Percentiles rank a stretch among this genome's conserved stretches.
phyloP scores from a whole-genome alignment of 176 grass and related monocot species.

The Alloteropsis semialata region DNA sequence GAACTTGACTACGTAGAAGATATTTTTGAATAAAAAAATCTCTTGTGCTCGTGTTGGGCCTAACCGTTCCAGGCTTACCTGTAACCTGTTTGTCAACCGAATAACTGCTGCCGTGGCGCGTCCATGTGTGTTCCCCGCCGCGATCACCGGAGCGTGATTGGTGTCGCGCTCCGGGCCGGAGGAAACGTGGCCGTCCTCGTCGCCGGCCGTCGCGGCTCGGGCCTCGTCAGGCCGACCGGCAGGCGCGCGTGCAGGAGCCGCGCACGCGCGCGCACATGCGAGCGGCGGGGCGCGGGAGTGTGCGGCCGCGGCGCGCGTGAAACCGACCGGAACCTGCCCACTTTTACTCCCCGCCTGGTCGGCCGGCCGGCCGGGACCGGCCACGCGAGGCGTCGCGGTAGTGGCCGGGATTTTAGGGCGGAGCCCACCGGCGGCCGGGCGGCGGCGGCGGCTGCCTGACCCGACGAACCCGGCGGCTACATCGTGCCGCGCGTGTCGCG shows the following conservation, averaged over 20 bases:
- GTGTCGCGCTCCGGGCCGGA: rapidly evolving
- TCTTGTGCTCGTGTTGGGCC: not conserved
- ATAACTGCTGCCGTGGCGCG: not conserved
- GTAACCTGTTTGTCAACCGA: not conserved
- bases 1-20: not conserved
- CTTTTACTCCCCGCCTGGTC: not conserved
- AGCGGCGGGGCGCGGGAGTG: too few species aligned
- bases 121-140: constrained; percentile 1
- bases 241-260: not conserved
- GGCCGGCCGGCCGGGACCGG: not conserved
- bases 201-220: not conserved
- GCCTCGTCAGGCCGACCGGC: too few species aligned
- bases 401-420: not conserved
- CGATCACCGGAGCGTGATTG: constrained; percentile 16
- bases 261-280: not conserved
- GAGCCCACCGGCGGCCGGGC: not conserved
- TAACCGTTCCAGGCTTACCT: too few species aligned
- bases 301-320: not conserved
- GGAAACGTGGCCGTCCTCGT: constrained; percentile 14
- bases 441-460: not conserved
- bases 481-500: not conserved
- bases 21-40: not conserved
- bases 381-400: constrained; percentile 18
- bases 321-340: constrained; percentile 21
- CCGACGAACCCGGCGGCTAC: not conserved